Conservation (phyloP, 345 rosid genomes). For the Gossypium raimondii region DNA sequence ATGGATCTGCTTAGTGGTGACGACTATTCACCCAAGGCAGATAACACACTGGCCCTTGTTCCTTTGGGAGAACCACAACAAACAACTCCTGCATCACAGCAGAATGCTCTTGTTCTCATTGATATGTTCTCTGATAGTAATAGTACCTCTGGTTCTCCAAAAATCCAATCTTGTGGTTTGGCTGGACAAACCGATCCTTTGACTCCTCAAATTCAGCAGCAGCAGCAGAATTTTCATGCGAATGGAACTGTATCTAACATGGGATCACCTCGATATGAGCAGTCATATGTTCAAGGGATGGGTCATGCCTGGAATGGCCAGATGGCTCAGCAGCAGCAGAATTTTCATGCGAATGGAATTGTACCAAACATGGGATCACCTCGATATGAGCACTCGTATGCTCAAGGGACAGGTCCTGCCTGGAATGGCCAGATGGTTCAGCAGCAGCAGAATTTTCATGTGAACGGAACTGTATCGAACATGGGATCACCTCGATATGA, state of each 20-base stretch:
- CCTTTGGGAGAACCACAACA: slow-evolving; percentile 65
- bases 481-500: slow-evolving; percentile 47
- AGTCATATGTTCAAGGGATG: neutral
- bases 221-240: neutral
- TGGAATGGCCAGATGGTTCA: slow-evolving; percentile 14
- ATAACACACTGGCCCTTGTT: slow-evolving; percentile 70
- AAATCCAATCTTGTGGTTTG: slow-evolving; percentile 37
- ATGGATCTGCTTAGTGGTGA: slow-evolving; percentile 95
- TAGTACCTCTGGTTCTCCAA: slow-evolving; percentile 44
- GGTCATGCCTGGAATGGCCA: neutral
- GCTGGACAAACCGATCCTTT: slow-evolving; percentile 43
- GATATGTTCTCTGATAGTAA: slow-evolving; percentile 73
- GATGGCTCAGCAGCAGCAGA: neutral
- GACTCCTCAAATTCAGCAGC: slow-evolving; percentile 60
- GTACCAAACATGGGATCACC: slow-evolving; percentile 28
- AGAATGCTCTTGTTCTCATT: slow-evolving; percentile 80
- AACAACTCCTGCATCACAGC: slow-evolving; percentile 51
- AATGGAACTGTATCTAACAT: neutral
- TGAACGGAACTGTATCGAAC: no score
- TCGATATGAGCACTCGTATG: neutral
- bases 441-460: no score
- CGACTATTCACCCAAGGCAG: slow-evolving; percentile 64
- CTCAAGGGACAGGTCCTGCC: neutral
- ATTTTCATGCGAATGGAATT: slow-evolving; percentile 31
- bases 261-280: neutral